Evolutionary conservation across 805 yeast species (phyloP), one percentile per base, ranked within the genome.

Genomic region (Metschnikowia lochheadii): DNA sequence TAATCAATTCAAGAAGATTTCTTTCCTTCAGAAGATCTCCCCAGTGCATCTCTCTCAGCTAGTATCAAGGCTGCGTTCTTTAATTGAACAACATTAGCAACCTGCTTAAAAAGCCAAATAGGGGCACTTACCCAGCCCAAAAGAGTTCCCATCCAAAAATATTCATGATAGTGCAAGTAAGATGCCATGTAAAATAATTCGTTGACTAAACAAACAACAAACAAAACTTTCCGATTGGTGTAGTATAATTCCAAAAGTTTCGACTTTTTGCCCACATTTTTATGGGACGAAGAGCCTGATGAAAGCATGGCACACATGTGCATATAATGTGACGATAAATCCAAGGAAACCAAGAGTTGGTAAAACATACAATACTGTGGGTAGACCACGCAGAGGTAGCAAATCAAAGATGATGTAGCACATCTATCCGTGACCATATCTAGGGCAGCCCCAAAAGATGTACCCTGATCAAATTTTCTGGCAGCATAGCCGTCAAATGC

Each of bases 381-480:
- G 63, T 88, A 92, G 43, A 87, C 73, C 35, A 87, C 83, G 57
- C 94, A 82, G 51, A 94, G 75, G 67, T 80, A 94, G 66, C 96
- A 90, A 58, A 94, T 83, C 62, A 94, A 78, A n/a, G 96, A 86
- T 13, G 96, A 82, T 0, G 99, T 94, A 13, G 99, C 91, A 66
- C 97, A 94, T 64, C 99, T 79, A 67, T 94, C 99, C 17, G 99
- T 92, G 32, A 94, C 97, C 99, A 94, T 94, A 69, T 94, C 99
- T 60, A 94, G 78, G 18, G 95, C 96, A 17, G 99, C 98, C 35
- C 99, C 99, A 58, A 89, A 89, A 58, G 82, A 80, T 32, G 97
- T 88, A 14, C 96, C 85, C 68, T 94, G 99, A 65, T 87, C 82
- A 66, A 77, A 89, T 61, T 79, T 79, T 56, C 99, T 79, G 4